Evolutionary conservation across 73 alveolate genomes (phyloP), one percentile per base, ranked within the genome.

Genomic region (Symbiodinium natans): DNA sequence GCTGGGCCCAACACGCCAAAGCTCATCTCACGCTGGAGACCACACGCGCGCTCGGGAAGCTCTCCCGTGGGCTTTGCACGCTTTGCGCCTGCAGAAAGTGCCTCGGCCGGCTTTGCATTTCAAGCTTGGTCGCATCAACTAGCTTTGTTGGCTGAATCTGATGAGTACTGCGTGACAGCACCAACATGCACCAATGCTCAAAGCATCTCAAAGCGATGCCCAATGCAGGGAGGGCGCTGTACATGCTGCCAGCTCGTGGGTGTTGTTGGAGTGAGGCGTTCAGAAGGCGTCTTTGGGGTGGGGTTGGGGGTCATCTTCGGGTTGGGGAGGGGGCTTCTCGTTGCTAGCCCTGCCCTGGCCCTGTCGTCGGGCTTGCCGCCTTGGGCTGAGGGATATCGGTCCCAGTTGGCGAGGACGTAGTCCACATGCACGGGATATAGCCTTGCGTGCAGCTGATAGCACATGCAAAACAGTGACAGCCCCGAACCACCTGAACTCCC

Each of bases 1-100:
- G n/a, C n/a, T n/a, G n/a, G n/a, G n/a, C n/a, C n/a, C n/a, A n/a
- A n/a, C 59, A 46, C 59, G 13, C 59, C 17, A 34, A 11, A 25
- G 77, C 77, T 63, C 77, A 63, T 63, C 77, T 63, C 34, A 63
- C 77, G 31, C 77, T 63, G 77, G 77, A 63, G 38, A 63, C 77
- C 36, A 63, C 34, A 2, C 77, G 77, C 38, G 10, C 77, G 77
- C 77, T 63, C 0, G 77, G 9, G 77, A 25, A 29, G 77, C 77
- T 63, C 36, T 27, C 34, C 5, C 77, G 77, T 27, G 77, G 10
- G 34, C 77, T 63, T 13, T 63, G 77, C 36, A 29, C 77, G 68
- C 21, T 52, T 25, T 63, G 77, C 31, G 31, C 29, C 77, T 63
- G 77, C 36, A 63, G 77, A 34, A 63, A 63, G 77, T 63, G 77